Evolutionary conservation across 495 filamentous ascomycete species (phyloP), one percentile per base, ranked within the genome.

Genomic region (Aspergillus carlsbadensis): DNA sequence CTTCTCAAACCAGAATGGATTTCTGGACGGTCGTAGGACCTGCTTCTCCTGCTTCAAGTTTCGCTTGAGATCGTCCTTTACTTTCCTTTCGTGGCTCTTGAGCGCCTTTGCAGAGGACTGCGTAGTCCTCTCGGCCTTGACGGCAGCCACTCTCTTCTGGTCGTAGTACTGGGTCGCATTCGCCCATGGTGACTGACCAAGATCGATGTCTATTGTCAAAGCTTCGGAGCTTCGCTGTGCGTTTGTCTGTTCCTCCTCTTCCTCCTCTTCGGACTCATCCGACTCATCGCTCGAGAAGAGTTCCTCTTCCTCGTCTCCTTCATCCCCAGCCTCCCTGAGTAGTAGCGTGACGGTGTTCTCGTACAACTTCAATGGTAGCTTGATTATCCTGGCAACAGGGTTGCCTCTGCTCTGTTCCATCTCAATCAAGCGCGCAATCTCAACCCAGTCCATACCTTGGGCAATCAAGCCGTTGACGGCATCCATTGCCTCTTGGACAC

Each of bases 401-500:
- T 98, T 98, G 13, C 86, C 78, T 52, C 85, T 78, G 49, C 73
- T 80, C 63, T 95, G 87, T 66, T 98, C 92, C 63, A 88, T 80
- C 63, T 96, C 90, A 42, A 98, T 87, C 59, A 98, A 76, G 24
- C 85, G 86, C 8, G 85, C 91, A 64, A 97, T 89, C 52, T 96
- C 88, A 10, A 87, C 84, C 94, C 94, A 98, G 61, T 98, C 94
- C 93, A 97, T 96, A 6, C 91, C 92, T 64, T 97, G 91, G 7
- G 83, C 83, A 35, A 98, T 81, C 14, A 98, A 74, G 0, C 88
- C 89, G 64, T 96, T 98, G 15, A 98, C 84, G 5, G 92, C 91
- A 59, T 88, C 87, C 70, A 90, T 93, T 5, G 91, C 91, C 69
- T 98, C 94, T 68, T 94, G 86, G 0, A 97, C 91, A 24, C 91